Evolutionary conservation across 2,329 filamentous ascomycete species (phyloP).

Genomic region (Gnomoniopsis sp.): DNA sequence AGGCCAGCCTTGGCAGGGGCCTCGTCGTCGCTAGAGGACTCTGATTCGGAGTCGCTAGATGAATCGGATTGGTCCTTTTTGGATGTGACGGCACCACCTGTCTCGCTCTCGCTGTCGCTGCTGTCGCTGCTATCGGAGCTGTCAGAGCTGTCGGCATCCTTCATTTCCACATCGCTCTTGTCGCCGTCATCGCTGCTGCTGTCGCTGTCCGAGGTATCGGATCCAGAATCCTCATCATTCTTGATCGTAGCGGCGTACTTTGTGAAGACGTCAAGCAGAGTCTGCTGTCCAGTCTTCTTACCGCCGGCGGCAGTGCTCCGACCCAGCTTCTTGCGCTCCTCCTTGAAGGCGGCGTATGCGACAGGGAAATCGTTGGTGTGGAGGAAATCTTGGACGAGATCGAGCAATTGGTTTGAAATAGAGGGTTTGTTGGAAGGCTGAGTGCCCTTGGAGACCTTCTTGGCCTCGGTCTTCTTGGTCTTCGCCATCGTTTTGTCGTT

Average conservation of each 20-base stretch:
- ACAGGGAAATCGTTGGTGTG: slow-evolving; percentile 61
- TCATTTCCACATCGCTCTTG: slow-evolving; percentile 42
- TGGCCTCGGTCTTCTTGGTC: slow-evolving; percentile 18
- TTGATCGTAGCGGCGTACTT: slow-evolving; percentile 43
- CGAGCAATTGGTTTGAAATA: slow-evolving; percentile 60
- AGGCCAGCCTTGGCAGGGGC: slow-evolving; percentile 22
- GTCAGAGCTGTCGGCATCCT: slow-evolving; percentile 34
- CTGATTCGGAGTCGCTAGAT: not conserved
- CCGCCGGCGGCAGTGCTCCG: slow-evolving; percentile 34
- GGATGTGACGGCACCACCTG: slow-evolving; percentile 28
- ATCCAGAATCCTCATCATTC: slow-evolving; percentile 25
- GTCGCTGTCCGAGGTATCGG: slow-evolving; percentile 26
- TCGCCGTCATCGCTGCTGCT: slow-evolving; percentile 31
- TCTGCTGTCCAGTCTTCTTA: slow-evolving; percentile 22
- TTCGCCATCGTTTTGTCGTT: slow-evolving; percentile 20
- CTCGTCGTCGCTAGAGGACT: slow-evolving; percentile 20
- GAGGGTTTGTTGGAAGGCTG: slow-evolving; percentile 22
- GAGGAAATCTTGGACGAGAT: slow-evolving; percentile 65
- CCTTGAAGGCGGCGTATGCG: slow-evolving; percentile 59
- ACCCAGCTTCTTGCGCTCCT: slow-evolving; percentile 56
- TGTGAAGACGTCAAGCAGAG: slow-evolving; percentile 49
- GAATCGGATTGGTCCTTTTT: slow-evolving; percentile 8
- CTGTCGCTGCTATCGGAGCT: slow-evolving; percentile 32
- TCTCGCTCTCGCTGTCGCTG: slow-evolving; percentile 27
- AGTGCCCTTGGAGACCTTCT: slow-evolving; percentile 9